Conservation (phyloP, 2,329 filamentous ascomycete species). For the Trichoderma guizhouense region DNA sequence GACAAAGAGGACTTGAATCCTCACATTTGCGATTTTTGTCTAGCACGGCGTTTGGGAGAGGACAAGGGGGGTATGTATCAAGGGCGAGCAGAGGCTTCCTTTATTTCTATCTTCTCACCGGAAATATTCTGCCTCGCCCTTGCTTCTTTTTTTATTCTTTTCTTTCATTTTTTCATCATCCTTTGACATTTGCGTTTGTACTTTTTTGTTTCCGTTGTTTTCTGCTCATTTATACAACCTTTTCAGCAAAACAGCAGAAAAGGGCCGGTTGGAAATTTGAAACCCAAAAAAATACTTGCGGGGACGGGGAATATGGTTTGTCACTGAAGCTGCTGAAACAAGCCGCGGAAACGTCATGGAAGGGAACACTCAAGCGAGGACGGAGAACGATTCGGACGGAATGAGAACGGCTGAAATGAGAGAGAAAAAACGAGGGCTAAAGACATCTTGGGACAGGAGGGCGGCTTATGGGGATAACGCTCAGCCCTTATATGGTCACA, state of each 20-base stretch:
- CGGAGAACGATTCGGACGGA: not conserved
- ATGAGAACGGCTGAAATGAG: conserved; percentile 1
- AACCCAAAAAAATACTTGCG: conserved; percentile 6
- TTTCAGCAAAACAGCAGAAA: not conserved
- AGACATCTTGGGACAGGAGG: not conserved
- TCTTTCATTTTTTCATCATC: not conserved
- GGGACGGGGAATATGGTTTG: not conserved
- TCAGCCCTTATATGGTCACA: not conserved
- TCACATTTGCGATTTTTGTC: conserved; percentile 22
- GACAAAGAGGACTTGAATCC: conserved; percentile 9
- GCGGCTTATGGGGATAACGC: not conserved
- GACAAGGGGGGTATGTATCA: not conserved
- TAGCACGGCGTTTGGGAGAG: conserved; percentile 35
- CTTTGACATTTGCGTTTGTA: not conserved
- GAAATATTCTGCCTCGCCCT: not conserved
- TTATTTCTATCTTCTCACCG: conserved; percentile 2
- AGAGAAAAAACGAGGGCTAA: not conserved
- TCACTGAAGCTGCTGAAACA: not conserved
- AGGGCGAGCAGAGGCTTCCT: conserved; percentile 15
- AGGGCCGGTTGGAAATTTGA: conserved; percentile 4
- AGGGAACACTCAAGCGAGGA: not conserved
- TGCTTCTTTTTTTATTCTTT: not conserved
- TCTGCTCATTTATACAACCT: not conserved
- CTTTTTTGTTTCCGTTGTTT: not conserved
- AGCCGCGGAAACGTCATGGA: not conserved